Percentiles rank a stretch among this genome's conserved stretches.
Conservation (phyloP, 176 grass and related monocot species). For the Triticum urartu region DNA sequence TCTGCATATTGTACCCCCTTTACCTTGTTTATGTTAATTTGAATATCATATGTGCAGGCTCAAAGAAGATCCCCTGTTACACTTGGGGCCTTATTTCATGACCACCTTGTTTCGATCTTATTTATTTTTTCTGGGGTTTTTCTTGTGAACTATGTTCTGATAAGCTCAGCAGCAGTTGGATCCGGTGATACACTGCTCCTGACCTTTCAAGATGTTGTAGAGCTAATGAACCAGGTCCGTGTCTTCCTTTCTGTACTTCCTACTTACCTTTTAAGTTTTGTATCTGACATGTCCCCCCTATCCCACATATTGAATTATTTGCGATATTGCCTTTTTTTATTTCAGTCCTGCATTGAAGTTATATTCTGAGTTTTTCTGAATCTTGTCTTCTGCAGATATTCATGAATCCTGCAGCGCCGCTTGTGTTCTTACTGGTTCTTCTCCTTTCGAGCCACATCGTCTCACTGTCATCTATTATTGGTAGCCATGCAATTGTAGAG, state of each 20-base stretch:
- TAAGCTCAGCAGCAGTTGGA: slow-evolving; percentile 87
- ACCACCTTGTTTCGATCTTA: slow-evolving; percentile 90
- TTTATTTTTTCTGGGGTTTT: slow-evolving; percentile 94
- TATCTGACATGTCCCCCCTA: neutral
- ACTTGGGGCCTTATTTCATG: slow-evolving; percentile 79
- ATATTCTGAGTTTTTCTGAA: neutral
- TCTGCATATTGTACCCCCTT: slow-evolving; percentile 14
- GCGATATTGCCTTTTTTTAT: neutral
- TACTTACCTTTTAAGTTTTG: neutral
- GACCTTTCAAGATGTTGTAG: slow-evolving; percentile 85
- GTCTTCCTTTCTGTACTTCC: slow-evolving; percentile 25
- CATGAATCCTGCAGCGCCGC: slow-evolving; percentile 67
- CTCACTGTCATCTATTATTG: slow-evolving; percentile 71
- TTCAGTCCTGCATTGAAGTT: neutral
- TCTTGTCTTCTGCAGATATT: slow-evolving; percentile 64
- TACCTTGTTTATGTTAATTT: slow-evolving; percentile 12
- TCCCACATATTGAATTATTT: neutral
- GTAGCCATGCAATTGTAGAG: slow-evolving; percentile 66
- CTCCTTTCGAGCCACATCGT: slow-evolving; percentile 89
- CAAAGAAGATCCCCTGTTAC: slow-evolving; percentile 56
- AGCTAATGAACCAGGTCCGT: slow-evolving; percentile 92
- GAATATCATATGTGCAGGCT: slow-evolving; percentile 65
- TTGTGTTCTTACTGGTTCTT: slow-evolving; percentile 84
- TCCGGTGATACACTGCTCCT: slow-evolving; percentile 69
- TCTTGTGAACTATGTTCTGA: slow-evolving; percentile 90